Base-by-base conservation (phyloP, 1,284 basidiomycete species). In the Microbotryomycetes sp. region DNA sequence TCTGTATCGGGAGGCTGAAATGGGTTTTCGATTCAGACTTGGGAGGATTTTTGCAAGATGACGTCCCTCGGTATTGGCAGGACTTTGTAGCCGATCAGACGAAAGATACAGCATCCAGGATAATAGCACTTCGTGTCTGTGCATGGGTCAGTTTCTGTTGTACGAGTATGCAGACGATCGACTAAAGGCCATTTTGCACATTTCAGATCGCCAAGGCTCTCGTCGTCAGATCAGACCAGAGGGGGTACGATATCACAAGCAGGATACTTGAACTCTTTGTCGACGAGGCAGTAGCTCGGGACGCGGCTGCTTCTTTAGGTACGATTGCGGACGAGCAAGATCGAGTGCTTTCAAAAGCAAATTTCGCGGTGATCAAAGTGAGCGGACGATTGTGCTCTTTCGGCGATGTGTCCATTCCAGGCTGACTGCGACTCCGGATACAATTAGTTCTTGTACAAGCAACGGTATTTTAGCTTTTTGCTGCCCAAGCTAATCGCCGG, bases 301-400 rank as follows among this genome's bases (percentile, higher is more conserved):
- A 84, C 59, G 89, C 87, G 15, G 90, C 89, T 0, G 82, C 81
- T 58, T 83, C 83, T 0, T 77, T 96, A 47, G 87, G 88, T 1
- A 76, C 83, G 29, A 78, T 91, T 27, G 82, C 77, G 0, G 74
- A 83, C 13, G 78, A 78, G 24, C 69, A 78, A 4, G 85, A 87
- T 66, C 73, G 76, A 13, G 74, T 87, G n/a, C 73, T 92, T 62
- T 85, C 82, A 5, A 92, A 90, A 75, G 78, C 80, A 53, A 88
- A 92, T 70, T 81, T 86, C 74, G 83, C 88, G 2, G 80, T 87
- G 5, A 78, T 89, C 41, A 86, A 84, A 79, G 92, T 90, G 60
- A 54, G 78, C 47, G 18, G 18, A 23, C 31, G 45, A n/a, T 29
- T 9, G 45, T n/a, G n/a, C n/a, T n/a, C n/a, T 59, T 16, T 41